Conservation (phyloP, 2,329 filamentous ascomycete genomes). For the Claviceps lovelessii region DNA sequence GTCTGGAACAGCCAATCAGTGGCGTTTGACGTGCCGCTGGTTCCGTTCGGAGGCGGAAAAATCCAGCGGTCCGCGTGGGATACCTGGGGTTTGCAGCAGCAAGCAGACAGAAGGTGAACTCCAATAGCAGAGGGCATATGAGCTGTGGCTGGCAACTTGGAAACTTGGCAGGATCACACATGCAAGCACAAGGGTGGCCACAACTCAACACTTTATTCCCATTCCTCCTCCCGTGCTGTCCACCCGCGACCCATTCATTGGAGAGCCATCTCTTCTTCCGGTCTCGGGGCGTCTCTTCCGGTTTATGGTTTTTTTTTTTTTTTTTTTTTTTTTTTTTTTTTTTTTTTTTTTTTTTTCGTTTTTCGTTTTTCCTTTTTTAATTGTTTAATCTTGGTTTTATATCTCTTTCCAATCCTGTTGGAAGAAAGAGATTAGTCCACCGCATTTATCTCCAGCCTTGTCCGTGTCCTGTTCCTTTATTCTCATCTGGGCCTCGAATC, state of each 20-base stretch:
- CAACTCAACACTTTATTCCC: not conserved
- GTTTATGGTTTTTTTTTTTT: not conserved
- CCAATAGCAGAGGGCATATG: no score
- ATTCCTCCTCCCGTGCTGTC: not conserved
- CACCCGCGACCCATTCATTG: not conserved
- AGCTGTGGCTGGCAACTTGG: no score
- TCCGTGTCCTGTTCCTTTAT: not conserved
- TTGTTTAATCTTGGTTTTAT: no score
- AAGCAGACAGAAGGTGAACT: no score
- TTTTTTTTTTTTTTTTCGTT: not conserved
- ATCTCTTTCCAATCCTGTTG: not conserved
- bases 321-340: not conserved
- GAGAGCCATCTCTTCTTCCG: not conserved
- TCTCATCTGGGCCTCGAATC: not conserved
- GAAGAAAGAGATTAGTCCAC: not conserved
- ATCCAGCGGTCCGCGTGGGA: constrained; percentile 1
- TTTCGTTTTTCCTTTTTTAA: no score
- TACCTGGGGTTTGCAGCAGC: no score
- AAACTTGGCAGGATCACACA: not conserved
- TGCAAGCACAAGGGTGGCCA: not conserved
- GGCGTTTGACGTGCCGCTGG: not conserved
- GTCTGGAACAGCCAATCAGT: not conserved
- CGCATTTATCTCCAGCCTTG: not conserved
- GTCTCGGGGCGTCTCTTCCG: not conserved
- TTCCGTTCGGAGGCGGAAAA: constrained; percentile 3